A percentile compares a stretch with the other conserved stretches of the same genome.
Evolutionary conservation across 2,329 filamentous ascomycete genomes (phyloP).

Genomic region (Blastomyces parvus): DNA sequence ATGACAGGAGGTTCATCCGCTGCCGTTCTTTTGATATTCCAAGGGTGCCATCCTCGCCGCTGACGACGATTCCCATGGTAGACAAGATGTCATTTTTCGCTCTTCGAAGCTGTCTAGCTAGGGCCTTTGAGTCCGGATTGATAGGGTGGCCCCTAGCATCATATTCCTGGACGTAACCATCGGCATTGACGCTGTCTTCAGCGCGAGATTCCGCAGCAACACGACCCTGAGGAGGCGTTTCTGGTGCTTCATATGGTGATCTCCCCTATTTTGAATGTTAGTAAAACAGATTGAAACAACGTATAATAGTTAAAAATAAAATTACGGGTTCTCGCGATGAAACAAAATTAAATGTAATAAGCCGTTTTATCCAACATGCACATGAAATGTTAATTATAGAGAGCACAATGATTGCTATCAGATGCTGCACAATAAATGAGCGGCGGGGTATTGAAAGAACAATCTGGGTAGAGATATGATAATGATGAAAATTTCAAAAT

Average conservation of each 20-base stretch:
- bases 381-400: background rate
- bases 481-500: background rate
- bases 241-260: conserved; percentile 38
- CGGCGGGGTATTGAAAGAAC: background rate
- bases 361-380: background rate
- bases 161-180: conserved; percentile 40
- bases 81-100: conserved; percentile 44
- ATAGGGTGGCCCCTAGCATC: conserved; percentile 40
- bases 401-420: background rate
- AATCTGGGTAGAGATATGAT: background rate
- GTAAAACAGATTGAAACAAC: background rate
- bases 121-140: conserved; percentile 34
- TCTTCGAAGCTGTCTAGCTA: conserved; percentile 34
- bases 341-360: background rate
- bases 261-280: conserved; percentile 30
- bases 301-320: background rate
- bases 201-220: conserved; percentile 18
- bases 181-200: conserved; percentile 26
- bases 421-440: background rate
- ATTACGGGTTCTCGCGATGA: background rate
- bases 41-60: conserved; percentile 31
- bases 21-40: conserved; percentile 30
- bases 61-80: conserved; percentile 41
- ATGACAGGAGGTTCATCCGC: conserved; percentile 29
- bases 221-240: conserved; percentile 20